phyloP scores from a whole-genome alignment of 257 asterid genomes.

The Primulina eburnea region DNA sequence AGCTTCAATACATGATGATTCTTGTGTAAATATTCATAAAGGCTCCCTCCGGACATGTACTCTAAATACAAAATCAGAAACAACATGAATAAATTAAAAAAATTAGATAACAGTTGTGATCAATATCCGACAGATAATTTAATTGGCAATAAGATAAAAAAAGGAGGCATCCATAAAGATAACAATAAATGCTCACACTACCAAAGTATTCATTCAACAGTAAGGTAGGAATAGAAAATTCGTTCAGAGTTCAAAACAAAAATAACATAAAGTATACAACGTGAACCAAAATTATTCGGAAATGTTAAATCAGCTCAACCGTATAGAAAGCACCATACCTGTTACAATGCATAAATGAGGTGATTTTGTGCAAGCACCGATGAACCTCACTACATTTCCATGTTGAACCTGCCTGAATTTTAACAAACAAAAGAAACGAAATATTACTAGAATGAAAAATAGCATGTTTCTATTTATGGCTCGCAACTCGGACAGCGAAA shows the following conservation, averaged over 20 bases:
- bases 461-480: constrained; percentile 6
- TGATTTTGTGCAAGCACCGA: constrained; percentile 77
- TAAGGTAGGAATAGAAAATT: background rate
- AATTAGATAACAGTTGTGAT: constrained; percentile 1
- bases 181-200: constrained; percentile 5
- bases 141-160: constrained; percentile 20
- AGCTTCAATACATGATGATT: constrained; percentile 54
- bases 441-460: constrained; percentile 11
- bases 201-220: background rate
- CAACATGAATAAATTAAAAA: constrained; percentile 23
- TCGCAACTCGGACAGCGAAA: background rate
- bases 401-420: constrained; percentile 78
- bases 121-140: constrained; percentile 1
- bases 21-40: constrained; percentile 71
- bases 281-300: background rate
- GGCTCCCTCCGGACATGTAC: constrained; percentile 86
- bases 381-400: constrained; percentile 72
- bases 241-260: background rate
- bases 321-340: constrained; percentile 48
- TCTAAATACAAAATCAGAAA: constrained; percentile 43
- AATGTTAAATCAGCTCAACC: background rate
- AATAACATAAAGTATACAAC: background rate
- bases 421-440: constrained; percentile 21
- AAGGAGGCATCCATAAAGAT: constrained; percentile 13
- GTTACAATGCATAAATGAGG: constrained; percentile 83